Evolutionary conservation across 768 basidiomycete species (phyloP), one percentile per base, ranked within the genome.

Genomic region (Suillus weaverae): DNA sequence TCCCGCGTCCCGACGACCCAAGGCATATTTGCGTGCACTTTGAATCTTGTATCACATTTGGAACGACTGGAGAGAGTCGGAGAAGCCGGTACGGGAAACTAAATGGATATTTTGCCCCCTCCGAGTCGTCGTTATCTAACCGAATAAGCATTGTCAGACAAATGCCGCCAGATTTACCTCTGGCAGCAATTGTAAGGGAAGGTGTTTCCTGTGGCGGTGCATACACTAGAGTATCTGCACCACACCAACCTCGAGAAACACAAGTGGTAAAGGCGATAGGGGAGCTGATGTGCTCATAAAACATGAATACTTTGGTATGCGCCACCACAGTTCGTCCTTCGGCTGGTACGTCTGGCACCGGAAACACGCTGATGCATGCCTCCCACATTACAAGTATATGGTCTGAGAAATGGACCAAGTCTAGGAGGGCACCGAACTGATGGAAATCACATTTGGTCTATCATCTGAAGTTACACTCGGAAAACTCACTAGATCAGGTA

Each of bases 241-340:
- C 43, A 35, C 30, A 48, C 18, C 18, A 32, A 53, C 2, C 35
- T 36, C 73, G 68, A 35, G 68, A 51, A 14, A 63, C 61, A 50
- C 73, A 74, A 39, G 74, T 67, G 41, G 74, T 76, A 16, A 76
- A 74, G 18, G 68, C 69, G 10, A 74, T 32, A 1, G 73, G 73
- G 9, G 65, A 68, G 39, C 56, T 51, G 55, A 74, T 56, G 33
- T 62, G 53, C 51, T 76, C 74, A 43, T 66, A 65, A 33, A 74
- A 71, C 57, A 74, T 63, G 56, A 73, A 76, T 32, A 74, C 71
- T 26, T 73, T 68, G 16, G 46, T 64, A 22, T 65, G 71, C 13
- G 71, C 71, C 32, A 73, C 62, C 16, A 71, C 48, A n/a, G 62
- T 55, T 53, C 57, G 73, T 2, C 70, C 73, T 2, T 71, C 64